These are phyloP conservation scores for Podaxis sp. DNA, from an alignment of 768 basidiomycete species.

Conservation along the genomic window DNA sequence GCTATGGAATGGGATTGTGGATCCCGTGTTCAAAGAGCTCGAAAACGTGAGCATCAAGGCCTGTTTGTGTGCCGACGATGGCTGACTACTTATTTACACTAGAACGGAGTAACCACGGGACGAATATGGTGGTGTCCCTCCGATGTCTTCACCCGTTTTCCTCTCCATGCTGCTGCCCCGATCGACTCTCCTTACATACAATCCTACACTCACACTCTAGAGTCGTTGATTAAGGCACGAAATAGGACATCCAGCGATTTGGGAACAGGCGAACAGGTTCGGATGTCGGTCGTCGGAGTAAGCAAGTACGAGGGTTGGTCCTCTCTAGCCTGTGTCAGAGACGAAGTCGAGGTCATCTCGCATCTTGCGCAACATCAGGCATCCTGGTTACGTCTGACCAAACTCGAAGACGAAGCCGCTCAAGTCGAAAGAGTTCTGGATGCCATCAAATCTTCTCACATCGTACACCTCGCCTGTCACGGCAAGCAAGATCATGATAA, in stretches of 20 bases:
- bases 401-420: not conserved
- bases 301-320: not conserved
- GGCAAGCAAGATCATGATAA: slow-evolving; percentile 16
- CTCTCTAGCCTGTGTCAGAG: not conserved
- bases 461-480: slow-evolving; percentile 19
- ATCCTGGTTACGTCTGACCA: not conserved
- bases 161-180: not conserved
- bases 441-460: not conserved
- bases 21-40: not conserved
- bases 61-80: not conserved
- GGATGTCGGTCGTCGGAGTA: not conserved
- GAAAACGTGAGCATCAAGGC: not conserved
- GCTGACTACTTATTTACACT: too few species aligned
- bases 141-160: not conserved
- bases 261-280: not conserved
- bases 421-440: not conserved
- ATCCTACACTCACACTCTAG: not conserved
- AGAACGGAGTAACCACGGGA: not conserved
- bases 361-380: not conserved
- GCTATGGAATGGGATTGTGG: not conserved
- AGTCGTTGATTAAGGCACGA: not conserved
- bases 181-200: not conserved
- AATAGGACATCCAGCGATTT: too few species aligned
- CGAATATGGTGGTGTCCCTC: not conserved
- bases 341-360: not conserved